Base-by-base conservation (phyloP, 2,329 filamentous ascomycete genomes). In the Colletotrichum falcatum region DNA sequence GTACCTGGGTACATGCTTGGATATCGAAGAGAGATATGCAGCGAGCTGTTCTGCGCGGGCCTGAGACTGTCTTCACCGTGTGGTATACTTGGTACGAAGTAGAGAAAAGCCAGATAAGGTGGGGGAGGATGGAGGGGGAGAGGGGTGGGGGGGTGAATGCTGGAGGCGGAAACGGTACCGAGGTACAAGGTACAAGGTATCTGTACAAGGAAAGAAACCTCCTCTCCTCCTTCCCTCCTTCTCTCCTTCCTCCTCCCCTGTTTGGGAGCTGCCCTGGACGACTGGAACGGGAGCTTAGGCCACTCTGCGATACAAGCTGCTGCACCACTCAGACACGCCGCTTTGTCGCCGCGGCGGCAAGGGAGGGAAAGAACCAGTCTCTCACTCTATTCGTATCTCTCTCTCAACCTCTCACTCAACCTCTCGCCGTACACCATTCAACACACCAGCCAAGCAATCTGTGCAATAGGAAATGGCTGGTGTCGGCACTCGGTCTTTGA, bases 291-390 rank as follows among this genome's bases (percentile, higher is more conserved):
- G 64, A 70, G 67, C 63, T 70, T 70, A 67, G 67, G 51, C 64
- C 67, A 70, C 58, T 35, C 44, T 62, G 58, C 58, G 51, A 59
- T 61, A 35, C 20, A 42, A 65, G 54, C 28, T 60, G 58, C 56
- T 58, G 58, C 63, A 62, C 63, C 49, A 61, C 55, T 56, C 66
- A 70, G 58, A 73, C 63, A 73, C 33, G 44, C n/a, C 68, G 65
- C 68, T 71, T 49, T 63, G 68, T 68, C 65, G 53, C 65, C 64
- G 59, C 65, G 5, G 16, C 42, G 7, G 39, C 39, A 65, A 46
- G 18, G 54, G 49, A 54, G 39, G n/a, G 44, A 58, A 37, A 30
- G 7, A 18, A 20, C 11, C 16, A 23, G 35, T 37, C 37, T 18
- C 12, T 42, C 55, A 11, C 23, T 26, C 12, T 35, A 14, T 20